These are phyloP conservation scores for Globisporangium emineosum DNA, from an alignment of 352 stramenopile genomes.

Conservation along the genomic window DNA sequence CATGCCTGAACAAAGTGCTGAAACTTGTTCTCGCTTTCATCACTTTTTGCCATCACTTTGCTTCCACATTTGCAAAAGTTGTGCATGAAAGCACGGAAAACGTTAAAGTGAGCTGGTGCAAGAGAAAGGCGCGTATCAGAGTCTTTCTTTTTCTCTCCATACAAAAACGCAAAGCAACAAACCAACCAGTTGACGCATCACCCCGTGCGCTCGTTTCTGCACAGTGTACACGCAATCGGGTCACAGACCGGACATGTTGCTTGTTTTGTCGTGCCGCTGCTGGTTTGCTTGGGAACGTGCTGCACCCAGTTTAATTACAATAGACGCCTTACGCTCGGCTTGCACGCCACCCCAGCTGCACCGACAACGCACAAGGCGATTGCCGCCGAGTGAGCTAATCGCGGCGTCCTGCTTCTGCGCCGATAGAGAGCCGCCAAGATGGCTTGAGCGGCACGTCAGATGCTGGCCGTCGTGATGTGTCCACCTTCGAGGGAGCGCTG, in stretches of 20 bases:
- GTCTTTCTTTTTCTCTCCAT: slow-evolving; percentile 6
- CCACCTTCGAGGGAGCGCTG: slow-evolving; percentile 7
- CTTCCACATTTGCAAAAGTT: background rate
- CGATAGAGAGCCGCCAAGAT: background rate
- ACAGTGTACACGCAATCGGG: background rate
- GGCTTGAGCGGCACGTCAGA: background rate
- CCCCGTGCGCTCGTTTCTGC: background rate
- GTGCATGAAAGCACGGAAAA: background rate
- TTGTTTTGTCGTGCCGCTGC: background rate
- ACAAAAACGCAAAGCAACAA: background rate
- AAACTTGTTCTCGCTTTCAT: too few species aligned
- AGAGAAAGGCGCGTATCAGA: slow-evolving; percentile 6
- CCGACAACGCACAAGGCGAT: slow-evolving; percentile 4
- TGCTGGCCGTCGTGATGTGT: background rate
- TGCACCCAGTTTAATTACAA: background rate
- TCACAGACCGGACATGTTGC: background rate
- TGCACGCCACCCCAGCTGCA: background rate
- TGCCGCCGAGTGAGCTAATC: background rate
- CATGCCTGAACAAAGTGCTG: too few species aligned
- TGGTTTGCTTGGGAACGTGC: background rate
- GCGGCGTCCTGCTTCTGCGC: background rate
- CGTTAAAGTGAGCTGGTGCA: background rate
- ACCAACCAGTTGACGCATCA: background rate
- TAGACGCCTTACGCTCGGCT: background rate
- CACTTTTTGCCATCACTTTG: too few species aligned